Percentiles rank a stretch among this genome's conserved stretches.
Conservation (phyloP, 2,329 filamentous ascomycete species). For the Aspergillus quadrilineatus region DNA sequence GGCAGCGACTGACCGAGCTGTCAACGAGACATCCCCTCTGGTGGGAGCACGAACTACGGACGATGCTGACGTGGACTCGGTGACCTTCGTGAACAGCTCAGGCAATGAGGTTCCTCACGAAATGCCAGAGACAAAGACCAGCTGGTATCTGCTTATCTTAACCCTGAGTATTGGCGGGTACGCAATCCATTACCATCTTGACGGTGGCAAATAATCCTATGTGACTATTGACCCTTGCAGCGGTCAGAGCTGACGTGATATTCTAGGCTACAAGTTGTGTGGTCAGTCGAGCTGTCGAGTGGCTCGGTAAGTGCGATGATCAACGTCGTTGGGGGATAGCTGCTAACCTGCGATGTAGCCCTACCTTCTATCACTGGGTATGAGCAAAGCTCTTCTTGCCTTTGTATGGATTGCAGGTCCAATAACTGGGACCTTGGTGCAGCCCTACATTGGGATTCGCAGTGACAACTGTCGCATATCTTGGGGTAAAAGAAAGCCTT, state of each 20-base stretch:
- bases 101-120: slow-evolving; percentile 40
- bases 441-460: slow-evolving; percentile 78
- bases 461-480: slow-evolving; percentile 73
- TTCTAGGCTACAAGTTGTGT: slow-evolving; percentile 77
- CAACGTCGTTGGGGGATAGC: background rate
- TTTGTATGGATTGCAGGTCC: slow-evolving; percentile 84
- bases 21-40: slow-evolving; percentile 31
- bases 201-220: background rate
- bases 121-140: slow-evolving; percentile 66
- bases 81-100: slow-evolving; percentile 14
- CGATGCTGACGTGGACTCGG: slow-evolving; percentile 21
- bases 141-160: slow-evolving; percentile 81
- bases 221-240: background rate
- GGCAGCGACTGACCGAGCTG: slow-evolving; percentile 18
- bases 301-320: slow-evolving; percentile 62
- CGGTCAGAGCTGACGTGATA: slow-evolving; percentile 10
- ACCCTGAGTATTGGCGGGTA: slow-evolving; percentile 72
- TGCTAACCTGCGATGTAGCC: slow-evolving; percentile 45
- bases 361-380: slow-evolving; percentile 73
- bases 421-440: slow-evolving; percentile 73
- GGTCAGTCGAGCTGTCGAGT: slow-evolving; percentile 92
- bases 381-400: slow-evolving; percentile 80
- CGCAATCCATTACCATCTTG: background rate
- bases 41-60: slow-evolving; percentile 25
- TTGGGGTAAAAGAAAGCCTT: slow-evolving; percentile 79